A percentile compares a stretch with the other conserved stretches of the same genome.
Conservation (phyloP, 345 rosid species). For the Geranium brycei region DNA sequence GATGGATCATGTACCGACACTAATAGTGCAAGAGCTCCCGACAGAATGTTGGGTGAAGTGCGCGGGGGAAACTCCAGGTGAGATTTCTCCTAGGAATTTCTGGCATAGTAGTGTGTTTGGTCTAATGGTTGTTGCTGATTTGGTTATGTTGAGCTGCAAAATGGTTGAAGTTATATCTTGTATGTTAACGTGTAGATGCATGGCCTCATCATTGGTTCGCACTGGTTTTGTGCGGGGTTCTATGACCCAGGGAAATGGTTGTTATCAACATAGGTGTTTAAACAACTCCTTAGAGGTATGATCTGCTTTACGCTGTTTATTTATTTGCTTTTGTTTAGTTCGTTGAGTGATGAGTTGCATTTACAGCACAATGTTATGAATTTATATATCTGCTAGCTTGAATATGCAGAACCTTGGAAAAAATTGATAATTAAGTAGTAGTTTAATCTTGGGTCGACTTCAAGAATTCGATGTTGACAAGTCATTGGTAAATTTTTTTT, state of each 20-base stretch:
- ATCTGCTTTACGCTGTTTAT: neutral
- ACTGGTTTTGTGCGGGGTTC: conserved; percentile 94
- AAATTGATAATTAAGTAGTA: too few species aligned
- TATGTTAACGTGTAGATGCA: conserved; percentile 48
- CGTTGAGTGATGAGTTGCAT: neutral
- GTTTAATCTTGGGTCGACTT: too few species aligned
- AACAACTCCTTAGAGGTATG: conserved; percentile 75
- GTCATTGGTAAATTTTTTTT: too few species aligned
- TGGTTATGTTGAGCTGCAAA: neutral
- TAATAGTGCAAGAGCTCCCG: conserved; percentile 90
- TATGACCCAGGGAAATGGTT: conserved; percentile 87
- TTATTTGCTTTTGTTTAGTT: neutral
- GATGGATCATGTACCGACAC: conserved; percentile 98
- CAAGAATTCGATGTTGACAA: too few species aligned
- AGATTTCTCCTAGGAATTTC: conserved; percentile 12
- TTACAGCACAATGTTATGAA: neutral
- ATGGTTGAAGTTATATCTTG: conserved; percentile 13
- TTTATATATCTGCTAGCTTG: neutral
- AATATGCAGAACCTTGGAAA: too few species aligned
- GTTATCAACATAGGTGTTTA: conserved; percentile 87
- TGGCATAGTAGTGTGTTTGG: neutral
- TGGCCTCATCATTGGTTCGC: conserved; percentile 96
- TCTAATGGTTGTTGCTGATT: neutral
- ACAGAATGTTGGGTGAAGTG: conserved; percentile 97
- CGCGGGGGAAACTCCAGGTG: conserved; percentile 89